Base-by-base conservation (phyloP, 2,329 filamentous ascomycete species). In the Drechslerella coelobrocha region DNA sequence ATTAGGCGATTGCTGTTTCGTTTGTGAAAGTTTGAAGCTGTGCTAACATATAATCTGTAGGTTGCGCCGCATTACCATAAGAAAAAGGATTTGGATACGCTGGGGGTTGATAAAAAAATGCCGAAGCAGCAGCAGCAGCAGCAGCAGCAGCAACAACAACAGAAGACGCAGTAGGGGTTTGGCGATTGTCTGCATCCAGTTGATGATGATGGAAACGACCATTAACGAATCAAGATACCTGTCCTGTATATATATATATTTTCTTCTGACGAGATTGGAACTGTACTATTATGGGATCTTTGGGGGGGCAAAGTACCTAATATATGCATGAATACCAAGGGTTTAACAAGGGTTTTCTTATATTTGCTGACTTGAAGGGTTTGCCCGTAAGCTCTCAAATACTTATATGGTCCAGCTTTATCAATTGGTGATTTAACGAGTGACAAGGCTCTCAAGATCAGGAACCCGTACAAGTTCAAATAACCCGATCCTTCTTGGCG, bases 11-110 rank as follows among this genome's bases (percentile, higher is more conserved):
- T 26, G 29, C 37, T n/a, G 12, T 19, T 27, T 27, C 50, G 10
- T 21, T n/a, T 17, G 29, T 26, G 27, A 45, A 37, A 12, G n/a
- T n/a, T 47, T 60, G 27, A 43, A 37, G 12, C 6, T 31, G 37
- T 63, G 48, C 59, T 71, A 71, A 63, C 23, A n/a, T 29, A 19
- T 26, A 19, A 39, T 53, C 21, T 21, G 24, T 63, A 71, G 66
- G 86, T 94, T 71, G 94, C 94, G 72, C 93, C 93, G 72, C 94
- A 97, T 81, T 96, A 92, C 77, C 91, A 97, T 78, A 97, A 96
- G 81, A 89, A 90, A 81, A 89, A 91, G 80, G 92, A 97, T 77
- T 79, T 97, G 41, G 93, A 97, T 76, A 87, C 84, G 17, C 77
- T 96, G 75, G 91, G 91, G 1, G 77, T 84, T 76, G 89, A 91